A percentile compares a stretch with the other conserved stretches of the same genome.
Evolutionary conservation across 805 yeast genomes (phyloP).

Genomic region (Ogataea methanolica): DNA sequence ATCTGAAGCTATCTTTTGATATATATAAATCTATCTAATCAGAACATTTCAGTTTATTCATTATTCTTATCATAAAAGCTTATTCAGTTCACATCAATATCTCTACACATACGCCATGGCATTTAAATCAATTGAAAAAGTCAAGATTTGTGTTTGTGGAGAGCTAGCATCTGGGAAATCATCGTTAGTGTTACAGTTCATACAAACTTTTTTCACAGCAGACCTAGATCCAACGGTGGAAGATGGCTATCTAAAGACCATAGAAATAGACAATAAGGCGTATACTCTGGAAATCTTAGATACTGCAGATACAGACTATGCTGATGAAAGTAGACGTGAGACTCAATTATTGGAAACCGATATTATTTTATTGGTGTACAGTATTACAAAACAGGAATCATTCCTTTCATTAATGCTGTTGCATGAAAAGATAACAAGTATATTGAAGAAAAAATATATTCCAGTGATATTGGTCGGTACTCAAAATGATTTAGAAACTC

Average conservation of each 20-base stretch:
- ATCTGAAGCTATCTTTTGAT: no score
- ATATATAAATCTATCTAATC: no score
- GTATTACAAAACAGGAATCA: constrained; percentile 44
- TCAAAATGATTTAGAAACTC: constrained; percentile 69
- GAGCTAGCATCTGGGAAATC: constrained; percentile 31
- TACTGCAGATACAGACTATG: constrained; percentile 80
- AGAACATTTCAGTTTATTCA: no score
- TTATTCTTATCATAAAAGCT: no score
- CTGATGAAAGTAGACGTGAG: constrained; percentile 20
- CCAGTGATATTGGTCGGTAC: constrained; percentile 61
- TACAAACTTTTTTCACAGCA: constrained; percentile 18
- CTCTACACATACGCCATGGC: background rate
- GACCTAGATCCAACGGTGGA: constrained; percentile 24
- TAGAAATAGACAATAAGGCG: constrained; percentile 33
- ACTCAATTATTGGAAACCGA: constrained; percentile 32
- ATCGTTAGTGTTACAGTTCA: constrained; percentile 20
- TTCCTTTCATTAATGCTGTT: constrained; percentile 30
- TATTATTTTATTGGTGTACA: constrained; percentile 46
- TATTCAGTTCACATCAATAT: no score
- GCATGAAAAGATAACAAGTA: constrained; percentile 70
- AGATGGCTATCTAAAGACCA: constrained; percentile 21
- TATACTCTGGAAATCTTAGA: constrained; percentile 55
- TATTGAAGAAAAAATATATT: constrained; percentile 33
- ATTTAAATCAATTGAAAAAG: constrained; percentile 2
- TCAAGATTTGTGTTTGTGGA: constrained; percentile 29